These are phyloP conservation scores for Pilasporangium apinafurcum DNA, from an alignment of 352 stramenopile species.

Conservation along the genomic window DNA sequence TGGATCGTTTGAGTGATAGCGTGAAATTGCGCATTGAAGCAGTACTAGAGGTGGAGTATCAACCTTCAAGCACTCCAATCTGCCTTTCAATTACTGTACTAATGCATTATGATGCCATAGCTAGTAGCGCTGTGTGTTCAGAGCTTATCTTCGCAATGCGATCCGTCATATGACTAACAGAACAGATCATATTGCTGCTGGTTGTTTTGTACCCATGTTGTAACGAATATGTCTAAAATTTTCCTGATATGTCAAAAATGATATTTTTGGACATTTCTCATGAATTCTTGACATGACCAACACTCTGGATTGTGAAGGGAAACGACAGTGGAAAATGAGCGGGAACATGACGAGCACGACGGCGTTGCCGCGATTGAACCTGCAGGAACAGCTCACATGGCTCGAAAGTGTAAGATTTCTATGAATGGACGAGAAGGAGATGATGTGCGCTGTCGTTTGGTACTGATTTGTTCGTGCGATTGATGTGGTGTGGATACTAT, in stretches of 20 bases:
- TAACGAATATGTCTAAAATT: too few relatives aligned
- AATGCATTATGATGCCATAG: slow-evolving; percentile 8
- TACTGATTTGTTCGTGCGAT: not conserved
- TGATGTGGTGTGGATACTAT: slow-evolving; percentile 1
- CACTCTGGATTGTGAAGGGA: not conserved
- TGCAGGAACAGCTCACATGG: slow-evolving; percentile 62
- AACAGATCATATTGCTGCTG: too few relatives aligned
- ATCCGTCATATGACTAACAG: too few relatives aligned
- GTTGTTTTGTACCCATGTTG: too few relatives aligned
- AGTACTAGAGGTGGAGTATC: slow-evolving; percentile 33
- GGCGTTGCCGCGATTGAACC: slow-evolving; percentile 28
- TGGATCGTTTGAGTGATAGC: slow-evolving; percentile 32
- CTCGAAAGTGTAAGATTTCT: slow-evolving; percentile 28
- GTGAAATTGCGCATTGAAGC: slow-evolving; percentile 45
- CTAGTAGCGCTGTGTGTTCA: slow-evolving; percentile 31
- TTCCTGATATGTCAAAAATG: too few relatives aligned
- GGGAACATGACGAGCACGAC: slow-evolving; percentile 1
- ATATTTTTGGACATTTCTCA: too few relatives aligned
- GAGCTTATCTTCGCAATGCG: too few relatives aligned
- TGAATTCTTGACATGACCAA: slow-evolving; percentile 1
- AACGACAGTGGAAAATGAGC: slow-evolving; percentile 2
- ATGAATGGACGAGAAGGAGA: not conserved
- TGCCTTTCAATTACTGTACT: not conserved
- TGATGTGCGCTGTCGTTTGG: not conserved
- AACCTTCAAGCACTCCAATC: not conserved